Evolutionary conservation across 169 alveolate species (phyloP).

Genomic region (Cardiosporidium cionae): DNA sequence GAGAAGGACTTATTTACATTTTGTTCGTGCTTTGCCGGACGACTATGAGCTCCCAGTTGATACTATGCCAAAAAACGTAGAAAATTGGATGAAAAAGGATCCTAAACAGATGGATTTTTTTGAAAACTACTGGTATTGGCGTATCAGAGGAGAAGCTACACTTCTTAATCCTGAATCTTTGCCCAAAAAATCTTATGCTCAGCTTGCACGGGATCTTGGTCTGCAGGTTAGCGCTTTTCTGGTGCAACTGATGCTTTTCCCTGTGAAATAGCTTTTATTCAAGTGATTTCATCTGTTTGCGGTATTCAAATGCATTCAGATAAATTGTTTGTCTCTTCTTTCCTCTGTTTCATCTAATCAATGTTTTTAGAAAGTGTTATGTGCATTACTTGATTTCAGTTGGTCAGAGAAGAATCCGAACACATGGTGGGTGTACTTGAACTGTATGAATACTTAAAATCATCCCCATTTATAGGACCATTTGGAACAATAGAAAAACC

Average conservation of each 20-base stretch:
- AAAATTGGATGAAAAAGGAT: conserved; percentile 55
- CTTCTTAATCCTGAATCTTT: conserved; percentile 58
- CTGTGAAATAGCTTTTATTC: too few relatives aligned
- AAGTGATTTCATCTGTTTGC: too few relatives aligned
- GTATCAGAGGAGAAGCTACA: conserved; percentile 65
- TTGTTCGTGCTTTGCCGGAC: conserved; percentile 60
- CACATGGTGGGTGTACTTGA: conserved; percentile 74
- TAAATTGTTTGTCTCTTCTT: too few relatives aligned
- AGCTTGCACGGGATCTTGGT: conserved; percentile 75
- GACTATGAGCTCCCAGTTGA: conserved; percentile 72
- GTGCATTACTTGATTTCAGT: not conserved
- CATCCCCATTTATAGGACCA: conserved; percentile 79
- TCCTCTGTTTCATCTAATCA: too few relatives aligned
- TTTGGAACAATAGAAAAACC: conserved; percentile 80
- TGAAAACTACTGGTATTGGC: conserved; percentile 75
- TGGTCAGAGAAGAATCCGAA: conserved; percentile 57
- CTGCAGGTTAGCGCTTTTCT: conserved; percentile 19
- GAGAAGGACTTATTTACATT: conserved; percentile 66
- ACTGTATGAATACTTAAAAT: conserved; percentile 71
- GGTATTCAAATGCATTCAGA: too few relatives aligned
- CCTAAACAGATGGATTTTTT: conserved; percentile 62
- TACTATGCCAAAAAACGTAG: conserved; percentile 74
- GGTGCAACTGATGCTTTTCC: not conserved
- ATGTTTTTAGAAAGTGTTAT: too few relatives aligned
- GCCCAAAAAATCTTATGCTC: conserved; percentile 66